A percentile compares a stretch with the other conserved stretches of the same genome.
Evolutionary conservation across 1,139 yeast genomes (phyloP).

Genomic region (Candida sp.): DNA sequence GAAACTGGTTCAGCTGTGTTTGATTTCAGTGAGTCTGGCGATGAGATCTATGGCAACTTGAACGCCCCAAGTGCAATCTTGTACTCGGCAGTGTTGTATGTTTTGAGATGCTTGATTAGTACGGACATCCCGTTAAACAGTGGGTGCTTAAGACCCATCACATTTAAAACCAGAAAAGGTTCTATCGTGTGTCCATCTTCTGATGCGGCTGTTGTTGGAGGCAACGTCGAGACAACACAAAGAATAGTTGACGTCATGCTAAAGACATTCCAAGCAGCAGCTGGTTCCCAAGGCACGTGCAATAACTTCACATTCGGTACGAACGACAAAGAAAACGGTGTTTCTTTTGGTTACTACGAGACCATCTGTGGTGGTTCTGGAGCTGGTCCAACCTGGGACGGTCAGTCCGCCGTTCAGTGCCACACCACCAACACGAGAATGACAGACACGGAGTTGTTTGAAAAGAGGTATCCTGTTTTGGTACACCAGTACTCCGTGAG

Average conservation of each 20-base stretch:
- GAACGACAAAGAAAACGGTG: constrained; percentile 35
- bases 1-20: constrained; percentile 41
- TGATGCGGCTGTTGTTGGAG: constrained; percentile 89
- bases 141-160: constrained; percentile 79
- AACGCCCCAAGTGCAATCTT: constrained; percentile 68
- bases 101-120: constrained; percentile 73
- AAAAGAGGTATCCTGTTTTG: constrained; percentile 50
- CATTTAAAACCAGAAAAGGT: constrained; percentile 68
- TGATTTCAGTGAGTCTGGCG: constrained; percentile 47
- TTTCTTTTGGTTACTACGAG: constrained; percentile 52
- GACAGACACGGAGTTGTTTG: constrained; percentile 52
- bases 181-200: constrained; percentile 71
- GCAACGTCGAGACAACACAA: constrained; percentile 89
- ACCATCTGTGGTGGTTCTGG: constrained; percentile 56
- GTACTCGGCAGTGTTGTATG: constrained; percentile 81
- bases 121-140: constrained; percentile 85
- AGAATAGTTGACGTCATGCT: constrained; percentile 80
- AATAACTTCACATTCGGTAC: constrained; percentile 54
- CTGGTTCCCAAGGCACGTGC: constrained; percentile 55
- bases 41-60: constrained; percentile 47
- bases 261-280: constrained; percentile 78
- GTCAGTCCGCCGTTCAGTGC: constrained; percentile 51
- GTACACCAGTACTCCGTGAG: constrained; percentile 45
- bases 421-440: constrained; percentile 54
- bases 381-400: constrained; percentile 54